A percentile compares a stretch with the other conserved stretches of the same genome.
phyloP scores from a whole-genome alignment of 2,329 filamentous ascomycete genomes.

The Teratosphaeria zuluensis region DNA sequence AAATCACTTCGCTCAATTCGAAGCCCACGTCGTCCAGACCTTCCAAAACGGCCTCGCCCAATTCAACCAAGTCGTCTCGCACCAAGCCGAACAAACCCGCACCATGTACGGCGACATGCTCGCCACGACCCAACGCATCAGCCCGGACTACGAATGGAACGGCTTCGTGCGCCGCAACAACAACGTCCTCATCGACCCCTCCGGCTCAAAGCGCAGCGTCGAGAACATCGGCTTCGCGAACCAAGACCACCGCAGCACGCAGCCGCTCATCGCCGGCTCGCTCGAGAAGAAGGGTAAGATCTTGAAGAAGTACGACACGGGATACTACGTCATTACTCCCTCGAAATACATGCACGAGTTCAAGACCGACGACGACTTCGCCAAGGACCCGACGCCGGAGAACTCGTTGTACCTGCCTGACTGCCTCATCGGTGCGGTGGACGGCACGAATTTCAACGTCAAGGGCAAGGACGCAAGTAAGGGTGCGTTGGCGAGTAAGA shows the following conservation, averaged over 20 bases:
- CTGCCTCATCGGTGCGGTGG: slow-evolving; percentile 62
- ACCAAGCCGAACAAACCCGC: slow-evolving; percentile 72
- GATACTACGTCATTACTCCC: slow-evolving; percentile 85
- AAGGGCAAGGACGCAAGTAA: slow-evolving; percentile 89
- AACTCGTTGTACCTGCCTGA: slow-evolving; percentile 88
- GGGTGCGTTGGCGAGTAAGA: slow-evolving; percentile 65
- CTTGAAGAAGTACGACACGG: slow-evolving; percentile 67
- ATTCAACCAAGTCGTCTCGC: slow-evolving; percentile 70
- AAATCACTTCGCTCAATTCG: slow-evolving; percentile 78
- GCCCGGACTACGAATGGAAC: slow-evolving; percentile 83
- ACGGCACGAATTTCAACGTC: slow-evolving; percentile 79
- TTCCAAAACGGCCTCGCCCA: slow-evolving; percentile 74
- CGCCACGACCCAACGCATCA: slow-evolving; percentile 63
- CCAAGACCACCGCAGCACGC: slow-evolving; percentile 70
- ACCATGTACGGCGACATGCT: slow-evolving; percentile 79
- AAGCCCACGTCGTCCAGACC: slow-evolving; percentile 72
- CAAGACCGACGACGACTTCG: slow-evolving; percentile 74
- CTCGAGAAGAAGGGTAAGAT: slow-evolving; percentile 87
- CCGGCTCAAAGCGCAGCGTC: slow-evolving; percentile 61
- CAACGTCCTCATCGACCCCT: slow-evolving; percentile 67
- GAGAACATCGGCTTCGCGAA: slow-evolving; percentile 76
- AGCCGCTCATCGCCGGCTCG: slow-evolving; percentile 75
- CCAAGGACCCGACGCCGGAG: slow-evolving; percentile 69
- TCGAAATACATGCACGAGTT: slow-evolving; percentile 90
- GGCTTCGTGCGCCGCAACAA: slow-evolving; percentile 66